phyloP scores from a whole-genome alignment of 116 monocot species.

The Phalaenopsis hybrid region DNA sequence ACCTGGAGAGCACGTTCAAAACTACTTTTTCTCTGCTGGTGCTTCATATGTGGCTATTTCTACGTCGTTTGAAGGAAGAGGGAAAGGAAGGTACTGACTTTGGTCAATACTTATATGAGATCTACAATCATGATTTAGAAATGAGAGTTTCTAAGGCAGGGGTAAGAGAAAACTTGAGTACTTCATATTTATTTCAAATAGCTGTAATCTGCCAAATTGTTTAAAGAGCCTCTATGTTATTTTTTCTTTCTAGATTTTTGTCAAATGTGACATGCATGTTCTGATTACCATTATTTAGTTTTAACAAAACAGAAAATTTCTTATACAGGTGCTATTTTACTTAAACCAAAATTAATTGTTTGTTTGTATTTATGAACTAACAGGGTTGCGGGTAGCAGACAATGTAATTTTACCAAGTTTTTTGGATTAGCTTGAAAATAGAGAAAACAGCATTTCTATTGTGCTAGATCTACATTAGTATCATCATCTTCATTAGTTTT shows the following conservation, averaged over 20 bases:
- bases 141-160: conserved; percentile 92
- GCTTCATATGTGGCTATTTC: conserved; percentile 97
- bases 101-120: conserved; percentile 93
- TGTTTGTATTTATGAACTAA: neutral
- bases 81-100: conserved; percentile 88
- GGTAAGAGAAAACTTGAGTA: conserved; percentile 37
- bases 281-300: neutral
- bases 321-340: no score
- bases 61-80: conserved; percentile 89
- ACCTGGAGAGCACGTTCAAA: conserved; percentile 98
- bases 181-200: conserved; percentile 2
- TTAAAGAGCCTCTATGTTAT: neutral
- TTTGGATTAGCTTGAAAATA: neutral
- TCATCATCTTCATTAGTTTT: neutral
- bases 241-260: neutral
- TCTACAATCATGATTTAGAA: conserved; percentile 96
- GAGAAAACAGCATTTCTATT: neutral
- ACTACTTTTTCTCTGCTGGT: conserved; percentile 95
- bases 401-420: neutral
- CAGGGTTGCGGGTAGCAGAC: neutral
- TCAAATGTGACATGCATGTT: neutral
- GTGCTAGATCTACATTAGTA: neutral
- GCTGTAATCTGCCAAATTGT: neutral
- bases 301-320: neutral
- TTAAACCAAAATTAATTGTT: neutral